Evolutionary conservation across 1,284 basidiomycete genomes (phyloP), one percentile per base, ranked within the genome.

Genomic region (Malassezia yamatoensis): DNA sequence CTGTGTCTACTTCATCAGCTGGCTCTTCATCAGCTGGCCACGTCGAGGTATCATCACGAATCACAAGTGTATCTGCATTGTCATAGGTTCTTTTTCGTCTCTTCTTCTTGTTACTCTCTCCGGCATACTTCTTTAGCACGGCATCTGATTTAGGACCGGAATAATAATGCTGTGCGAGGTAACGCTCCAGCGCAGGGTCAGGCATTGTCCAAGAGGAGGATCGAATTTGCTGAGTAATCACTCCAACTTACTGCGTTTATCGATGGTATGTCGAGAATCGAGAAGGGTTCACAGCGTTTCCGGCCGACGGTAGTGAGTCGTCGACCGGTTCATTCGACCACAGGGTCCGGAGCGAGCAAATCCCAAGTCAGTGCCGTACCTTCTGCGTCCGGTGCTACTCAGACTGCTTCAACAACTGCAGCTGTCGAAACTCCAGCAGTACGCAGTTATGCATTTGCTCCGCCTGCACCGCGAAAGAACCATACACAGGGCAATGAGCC

Each of bases 101-200:
- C 64, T 77, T 78, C 70, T 79, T 81, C 76, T 83, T 85, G 67
- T 81, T 81, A 50, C 81, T 78, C 0, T 80, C 79, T 1, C 79
- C 80, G 0, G 52, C 61, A 0, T 80, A 76, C 45, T 82, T 81
- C 3, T 88, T 79, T 4, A 96, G 81, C 62, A 98, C 96, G 13
- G 90, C 90, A 65, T 96, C 93, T 3, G 91, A 90, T 74, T 96
- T 98, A 0, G 88, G 85, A 0, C 93, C 93, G 6, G 90, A 87
- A 88, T 96, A 94, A 77, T 98, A 98, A 51, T 79, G 79, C 33
- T 76, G 63, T 1, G 80, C 80, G 10, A 81, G 68, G 65, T 80
- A 80, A 8, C 78, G 75, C 67, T 80, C 78, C 33, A 80, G 72
- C 58, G 78, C 51, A 6, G 64, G 65, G 39, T 72, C 64, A 0